phyloP scores from a whole-genome alignment of 2,329 filamentous ascomycete species.

The Diaporthe citriasiana region DNA sequence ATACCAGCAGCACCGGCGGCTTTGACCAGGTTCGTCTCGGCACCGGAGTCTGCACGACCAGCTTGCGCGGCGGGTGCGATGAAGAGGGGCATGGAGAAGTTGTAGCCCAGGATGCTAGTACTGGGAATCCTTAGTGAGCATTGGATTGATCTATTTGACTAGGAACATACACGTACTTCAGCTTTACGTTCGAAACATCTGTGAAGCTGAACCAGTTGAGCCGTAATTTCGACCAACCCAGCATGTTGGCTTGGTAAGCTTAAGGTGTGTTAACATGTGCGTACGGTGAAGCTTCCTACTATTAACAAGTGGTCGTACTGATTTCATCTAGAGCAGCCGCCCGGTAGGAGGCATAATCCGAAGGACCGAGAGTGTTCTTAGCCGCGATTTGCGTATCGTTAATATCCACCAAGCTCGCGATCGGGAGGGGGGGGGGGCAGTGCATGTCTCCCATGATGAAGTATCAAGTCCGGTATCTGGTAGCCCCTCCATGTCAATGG shows the following conservation, averaged over 20 bases:
- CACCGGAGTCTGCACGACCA: neutral
- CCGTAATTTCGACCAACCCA: constrained; percentile 11
- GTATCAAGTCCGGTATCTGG: constrained; percentile 8
- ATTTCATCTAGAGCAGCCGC: constrained; percentile 19
- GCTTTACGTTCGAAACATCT: neutral
- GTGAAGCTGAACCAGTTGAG: constrained; percentile 7
- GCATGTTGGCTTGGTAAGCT: constrained; percentile 25
- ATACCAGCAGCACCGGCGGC: neutral
- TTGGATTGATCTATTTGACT: no score
- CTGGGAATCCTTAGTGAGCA: neutral
- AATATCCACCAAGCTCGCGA: neutral
- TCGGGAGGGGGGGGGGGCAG: neutral
- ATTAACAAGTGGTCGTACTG: neutral
- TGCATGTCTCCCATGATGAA: constrained; percentile 3
- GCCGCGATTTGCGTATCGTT: constrained; percentile 16
- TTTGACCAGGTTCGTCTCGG: neutral
- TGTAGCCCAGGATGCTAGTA: neutral
- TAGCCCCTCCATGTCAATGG: constrained; percentile 14
- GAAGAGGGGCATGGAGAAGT: constrained; percentile 1
- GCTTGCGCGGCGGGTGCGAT: neutral
- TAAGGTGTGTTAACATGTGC: neutral
- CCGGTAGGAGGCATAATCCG: constrained; percentile 1
- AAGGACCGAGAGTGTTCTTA: neutral
- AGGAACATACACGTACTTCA: neutral
- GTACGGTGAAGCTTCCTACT: no score